Evolutionary conservation across 805 yeast species (phyloP), one percentile per base, ranked within the genome.

Genomic region (Hanseniaspora vineae): DNA sequence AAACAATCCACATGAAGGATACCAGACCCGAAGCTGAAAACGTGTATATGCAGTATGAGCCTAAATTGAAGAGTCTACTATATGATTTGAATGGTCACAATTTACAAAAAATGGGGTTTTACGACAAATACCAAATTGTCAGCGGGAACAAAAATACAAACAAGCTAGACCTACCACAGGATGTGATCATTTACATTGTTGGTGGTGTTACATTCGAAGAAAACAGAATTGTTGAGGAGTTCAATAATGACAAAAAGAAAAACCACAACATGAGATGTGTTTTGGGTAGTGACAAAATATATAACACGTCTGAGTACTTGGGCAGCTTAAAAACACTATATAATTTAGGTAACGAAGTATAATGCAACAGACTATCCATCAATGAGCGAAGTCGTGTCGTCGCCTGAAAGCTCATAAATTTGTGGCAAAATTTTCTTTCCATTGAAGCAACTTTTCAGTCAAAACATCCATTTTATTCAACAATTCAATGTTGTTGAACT

Each of bases 171-270:
- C n/a, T 37, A 18, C 40, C 40, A 5, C 40, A 81, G 55, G 89
- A 84, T 55, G 67, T 84, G n/a, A 72, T 84, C 3, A 67, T 84
- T 1, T 84, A 79, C 58, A 65, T 84, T 46, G 77, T 86, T 46
- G 97, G 97, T 6, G 98, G 98, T 14, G 82, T 76, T 2, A 90
- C 97, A 1, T 87, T 78, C 60, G 97, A 90, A 62, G 99, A 92
- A 61, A 85, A 95, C 0, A 75, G 96, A 51, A 65, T 88, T 20
- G 78, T 89, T 4, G 78, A 83, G 47, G 84, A 87, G 51, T 70
- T 88, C 52, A 81, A 82, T 57, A 65, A 65, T 31, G 67, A 76
- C 20, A 57, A 58, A 57, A 51, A 46, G 18, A 57, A 60, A 39
- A 75, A 74, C 35, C 19, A 35, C 10, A 35, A 35, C 10, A 71